Evolutionary conservation across 1,284 basidiomycete genomes (phyloP).

Genomic region (Fistulinella cinereoalba): DNA sequence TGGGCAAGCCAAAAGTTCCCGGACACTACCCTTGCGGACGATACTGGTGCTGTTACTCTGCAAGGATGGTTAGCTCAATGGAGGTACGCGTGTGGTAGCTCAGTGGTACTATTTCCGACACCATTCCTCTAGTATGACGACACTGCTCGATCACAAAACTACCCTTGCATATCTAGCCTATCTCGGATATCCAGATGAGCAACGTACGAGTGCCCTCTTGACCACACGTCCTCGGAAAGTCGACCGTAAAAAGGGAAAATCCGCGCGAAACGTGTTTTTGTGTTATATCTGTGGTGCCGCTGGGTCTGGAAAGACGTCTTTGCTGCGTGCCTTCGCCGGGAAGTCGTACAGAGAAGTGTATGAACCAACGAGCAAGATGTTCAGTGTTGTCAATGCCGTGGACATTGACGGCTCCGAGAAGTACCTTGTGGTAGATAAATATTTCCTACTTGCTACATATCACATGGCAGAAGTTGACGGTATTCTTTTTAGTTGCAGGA

Average conservation of each 20-base stretch:
- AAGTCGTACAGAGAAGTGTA: conserved; percentile 73
- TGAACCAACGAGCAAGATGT: conserved; percentile 85
- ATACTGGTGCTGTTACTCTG: conserved; percentile 86
- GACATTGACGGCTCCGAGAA: conserved; percentile 95
- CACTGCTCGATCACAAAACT: conserved; percentile 86
- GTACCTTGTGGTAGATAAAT: conserved; percentile 83
- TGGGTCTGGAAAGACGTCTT: conserved; percentile 91
- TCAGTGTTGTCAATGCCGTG: conserved; percentile 92
- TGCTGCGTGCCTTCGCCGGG: conserved; percentile 83
- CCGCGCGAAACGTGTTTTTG: conserved; percentile 85
- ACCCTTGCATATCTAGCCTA: conserved; percentile 97
- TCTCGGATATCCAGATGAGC: conserved; percentile 77
- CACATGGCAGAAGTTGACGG: conserved; percentile 7
- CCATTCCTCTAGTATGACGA: conserved; percentile 80
- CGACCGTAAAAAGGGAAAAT: conserved; percentile 85
- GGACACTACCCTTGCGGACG: conserved; percentile 87
- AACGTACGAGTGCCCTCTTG: conserved; percentile 76
- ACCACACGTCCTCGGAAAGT: conserved; percentile 80
- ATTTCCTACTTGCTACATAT: background rate
- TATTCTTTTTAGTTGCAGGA: conserved; percentile 75
- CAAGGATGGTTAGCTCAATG: conserved; percentile 99
- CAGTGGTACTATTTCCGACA: background rate
- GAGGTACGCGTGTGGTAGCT: conserved; percentile 60
- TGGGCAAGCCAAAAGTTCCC: conserved; percentile 87
- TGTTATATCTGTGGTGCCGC: conserved; percentile 95